Conservation (phyloP, 2,329 filamentous ascomycete species). For the Colletotrichum sidae region DNA sequence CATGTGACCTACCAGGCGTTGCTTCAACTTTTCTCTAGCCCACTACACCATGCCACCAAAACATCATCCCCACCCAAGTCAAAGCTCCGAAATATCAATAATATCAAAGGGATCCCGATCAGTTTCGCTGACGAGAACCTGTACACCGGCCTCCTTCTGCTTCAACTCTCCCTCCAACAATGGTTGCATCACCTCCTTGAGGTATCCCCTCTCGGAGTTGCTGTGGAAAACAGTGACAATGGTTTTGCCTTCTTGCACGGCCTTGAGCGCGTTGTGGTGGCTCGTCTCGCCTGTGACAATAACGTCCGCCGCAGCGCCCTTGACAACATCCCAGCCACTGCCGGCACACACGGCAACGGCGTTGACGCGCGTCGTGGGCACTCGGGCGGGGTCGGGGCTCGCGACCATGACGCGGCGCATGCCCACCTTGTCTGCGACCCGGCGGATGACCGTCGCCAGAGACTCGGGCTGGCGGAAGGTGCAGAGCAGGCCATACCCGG, state of each 20-base stretch:
- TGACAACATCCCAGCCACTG: constrained; percentile 83
- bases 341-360: constrained; percentile 91
- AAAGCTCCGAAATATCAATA: constrained; percentile 61
- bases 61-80: constrained; percentile 10
- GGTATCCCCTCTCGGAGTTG: constrained; percentile 89
- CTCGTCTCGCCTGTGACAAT: constrained; percentile 93
- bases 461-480: constrained; percentile 52
- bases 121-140: constrained; percentile 79
- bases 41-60: neutral
- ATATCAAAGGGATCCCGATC: constrained; percentile 93
- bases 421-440: constrained; percentile 75
- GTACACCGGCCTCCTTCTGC: constrained; percentile 60
- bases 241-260: constrained; percentile 84
- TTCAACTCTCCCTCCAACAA: constrained; percentile 71
- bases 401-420: constrained; percentile 66
- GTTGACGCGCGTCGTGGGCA: constrained; percentile 57
- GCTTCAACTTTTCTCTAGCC: constrained; percentile 2
- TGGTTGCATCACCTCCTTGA: constrained; percentile 76
- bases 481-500: constrained; percentile 66
- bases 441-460: constrained; percentile 58
- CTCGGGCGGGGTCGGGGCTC: constrained; percentile 20
- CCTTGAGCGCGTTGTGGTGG: constrained; percentile 90
- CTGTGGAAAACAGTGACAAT: constrained; percentile 92
- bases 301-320: constrained; percentile 77
- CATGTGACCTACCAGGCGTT: neutral